Percentiles rank a stretch among this genome's conserved stretches.
Evolutionary conservation across 345 rosid genomes (phyloP).

Genomic region (Triadica sebifera): DNA sequence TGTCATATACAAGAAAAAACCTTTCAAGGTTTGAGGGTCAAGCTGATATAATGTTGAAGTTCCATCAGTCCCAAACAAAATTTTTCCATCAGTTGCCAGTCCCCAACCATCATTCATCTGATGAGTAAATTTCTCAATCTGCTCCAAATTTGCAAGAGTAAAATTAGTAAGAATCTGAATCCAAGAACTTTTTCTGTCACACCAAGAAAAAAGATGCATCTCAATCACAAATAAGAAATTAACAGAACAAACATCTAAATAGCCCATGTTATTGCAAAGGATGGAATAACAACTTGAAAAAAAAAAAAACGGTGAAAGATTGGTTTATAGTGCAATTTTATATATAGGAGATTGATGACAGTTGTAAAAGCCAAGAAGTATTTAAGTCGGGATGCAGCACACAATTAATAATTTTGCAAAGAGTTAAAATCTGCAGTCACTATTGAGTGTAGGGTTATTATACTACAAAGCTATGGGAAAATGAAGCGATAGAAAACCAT

Average conservation of each 20-base stretch:
- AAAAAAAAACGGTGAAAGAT: neutral
- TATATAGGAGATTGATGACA: neutral
- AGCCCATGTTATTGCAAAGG: neutral
- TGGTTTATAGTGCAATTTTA: neutral
- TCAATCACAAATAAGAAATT: neutral
- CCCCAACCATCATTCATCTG: conserved; percentile 98
- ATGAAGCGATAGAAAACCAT: neutral
- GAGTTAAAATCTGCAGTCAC: neutral
- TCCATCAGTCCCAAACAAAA: conserved; percentile 88
- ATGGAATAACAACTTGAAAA: neutral
- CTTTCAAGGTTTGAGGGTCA: conserved; percentile 68
- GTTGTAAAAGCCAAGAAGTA: neutral
- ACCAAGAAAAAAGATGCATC: neutral
- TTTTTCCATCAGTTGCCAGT: conserved; percentile 82
- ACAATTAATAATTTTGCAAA: neutral
- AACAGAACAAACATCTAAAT: conserved; percentile 6
- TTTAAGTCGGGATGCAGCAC: neutral
- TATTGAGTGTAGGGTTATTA: neutral
- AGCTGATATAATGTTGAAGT: conserved; percentile 74
- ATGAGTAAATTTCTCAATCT: conserved; percentile 68
- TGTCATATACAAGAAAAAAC: conserved; percentile 31
- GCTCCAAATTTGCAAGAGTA: conserved; percentile 27
- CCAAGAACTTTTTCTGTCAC: neutral
- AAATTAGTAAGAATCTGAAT: conserved; percentile 1
- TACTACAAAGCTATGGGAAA: neutral